phyloP scores from a whole-genome alignment of 805 yeast species.

The Tetrapisispora fleetii region DNA sequence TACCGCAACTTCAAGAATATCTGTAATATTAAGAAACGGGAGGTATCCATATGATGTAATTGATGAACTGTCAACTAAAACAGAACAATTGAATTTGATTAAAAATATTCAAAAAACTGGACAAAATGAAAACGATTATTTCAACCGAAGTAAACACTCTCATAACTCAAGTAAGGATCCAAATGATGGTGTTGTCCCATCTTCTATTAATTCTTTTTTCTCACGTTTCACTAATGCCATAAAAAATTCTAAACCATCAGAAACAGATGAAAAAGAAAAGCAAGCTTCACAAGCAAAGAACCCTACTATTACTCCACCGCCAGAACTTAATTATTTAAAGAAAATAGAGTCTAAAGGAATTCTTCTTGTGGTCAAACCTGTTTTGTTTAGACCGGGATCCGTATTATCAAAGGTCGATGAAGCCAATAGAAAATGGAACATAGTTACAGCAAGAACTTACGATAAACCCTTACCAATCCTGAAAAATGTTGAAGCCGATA shows the following conservation, averaged over 20 bases:
- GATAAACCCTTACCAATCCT: conserved; percentile 18
- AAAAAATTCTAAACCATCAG: neutral
- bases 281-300: neutral
- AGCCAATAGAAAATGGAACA: conserved; percentile 19
- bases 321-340: conserved; percentile 11
- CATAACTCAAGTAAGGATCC: neutral
- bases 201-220: neutral
- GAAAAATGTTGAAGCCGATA: neutral
- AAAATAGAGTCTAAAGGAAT: neutral
- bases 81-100: neutral
- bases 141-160: neutral
- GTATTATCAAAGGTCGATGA: conserved; percentile 9
- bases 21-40: conserved; percentile 12
- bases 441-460: conserved; percentile 12
- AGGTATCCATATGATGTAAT: conserved; percentile 21
- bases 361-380: conserved; percentile 4
- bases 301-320: neutral
- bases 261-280: neutral
- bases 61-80: conserved; percentile 9
- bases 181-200: neutral
- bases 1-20: conserved; percentile 13
- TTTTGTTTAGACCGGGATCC: conserved; percentile 6
- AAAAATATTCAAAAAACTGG: neutral
- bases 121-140: neutral
- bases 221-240: neutral